A percentile compares a stretch with the other conserved stretches of the same genome.
phyloP scores from a whole-genome alignment of 331 rosid genomes.

The Telfairia occidentalis region DNA sequence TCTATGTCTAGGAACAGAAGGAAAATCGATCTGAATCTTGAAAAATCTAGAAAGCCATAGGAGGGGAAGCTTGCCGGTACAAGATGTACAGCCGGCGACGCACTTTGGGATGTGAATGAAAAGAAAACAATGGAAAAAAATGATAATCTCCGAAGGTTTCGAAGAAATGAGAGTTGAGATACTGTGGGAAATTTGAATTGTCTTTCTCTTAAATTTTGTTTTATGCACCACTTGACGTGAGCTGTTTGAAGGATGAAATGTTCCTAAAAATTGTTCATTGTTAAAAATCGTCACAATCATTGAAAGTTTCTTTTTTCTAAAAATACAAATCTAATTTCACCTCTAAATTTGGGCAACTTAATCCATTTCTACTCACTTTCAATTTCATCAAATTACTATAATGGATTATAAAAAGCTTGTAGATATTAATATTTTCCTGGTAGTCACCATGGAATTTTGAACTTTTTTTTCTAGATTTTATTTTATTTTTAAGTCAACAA shows the following conservation, averaged over 20 bases:
- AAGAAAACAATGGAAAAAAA: not conserved
- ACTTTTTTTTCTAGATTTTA: too few relatives aligned
- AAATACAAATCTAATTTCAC: too few relatives aligned
- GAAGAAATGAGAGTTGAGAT: not conserved
- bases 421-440: too few relatives aligned
- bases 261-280: too few relatives aligned
- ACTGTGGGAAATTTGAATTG: slow-evolving; percentile 3
- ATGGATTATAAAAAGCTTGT: too few relatives aligned
- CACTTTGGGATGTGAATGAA: not conserved
- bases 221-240: not conserved
- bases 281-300: too few relatives aligned
- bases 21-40: not conserved
- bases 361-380: too few relatives aligned
- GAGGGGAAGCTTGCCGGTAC: not conserved
- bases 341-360: too few relatives aligned
- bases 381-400: too few relatives aligned
- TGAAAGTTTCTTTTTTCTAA: too few relatives aligned
- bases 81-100: not conserved
- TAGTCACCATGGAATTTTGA: too few relatives aligned
- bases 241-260: not conserved
- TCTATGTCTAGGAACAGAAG: not conserved
- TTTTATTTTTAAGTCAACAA: too few relatives aligned
- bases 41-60: not conserved
- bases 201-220: not conserved
- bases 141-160: not conserved